A percentile compares a stretch with the other conserved stretches of the same genome.
These are phyloP conservation scores for Macrolepiota dolichaula DNA, from an alignment of 768 basidiomycete genomes.

Conservation along the genomic window DNA sequence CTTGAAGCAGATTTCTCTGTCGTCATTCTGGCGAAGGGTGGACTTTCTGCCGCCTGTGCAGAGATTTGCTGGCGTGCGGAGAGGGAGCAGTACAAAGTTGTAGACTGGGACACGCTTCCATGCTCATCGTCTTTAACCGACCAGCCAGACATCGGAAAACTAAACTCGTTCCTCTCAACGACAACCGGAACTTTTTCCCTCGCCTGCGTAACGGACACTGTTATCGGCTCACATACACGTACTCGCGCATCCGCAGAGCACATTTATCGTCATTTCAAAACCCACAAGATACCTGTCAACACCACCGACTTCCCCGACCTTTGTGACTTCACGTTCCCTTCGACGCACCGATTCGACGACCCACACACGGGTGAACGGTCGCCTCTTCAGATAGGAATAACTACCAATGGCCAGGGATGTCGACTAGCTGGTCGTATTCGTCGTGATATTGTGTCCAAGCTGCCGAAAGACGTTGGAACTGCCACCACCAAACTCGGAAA, in stretches of 20 bases:
- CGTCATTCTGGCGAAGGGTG: constrained; percentile 55
- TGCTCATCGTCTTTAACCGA: constrained; percentile 24
- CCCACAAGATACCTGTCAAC: constrained; percentile 71
- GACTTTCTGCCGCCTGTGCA: constrained; percentile 50
- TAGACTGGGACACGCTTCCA: constrained; percentile 51
- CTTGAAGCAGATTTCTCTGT: constrained; percentile 79
- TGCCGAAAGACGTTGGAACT: constrained; percentile 69
- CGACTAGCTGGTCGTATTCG: constrained; percentile 75
- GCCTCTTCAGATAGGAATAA: constrained; percentile 73
- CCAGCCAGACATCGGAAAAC: constrained; percentile 34
- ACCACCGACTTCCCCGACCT: constrained; percentile 83
- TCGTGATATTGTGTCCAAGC: constrained; percentile 73
- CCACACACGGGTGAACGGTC: constrained; percentile 39
- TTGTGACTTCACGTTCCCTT: constrained; percentile 87
- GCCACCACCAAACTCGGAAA: constrained; percentile 74
- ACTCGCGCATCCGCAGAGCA: constrained; percentile 49
- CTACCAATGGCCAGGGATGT: constrained; percentile 92
- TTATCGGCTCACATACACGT: constrained; percentile 42
- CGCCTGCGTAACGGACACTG: constrained; percentile 81
- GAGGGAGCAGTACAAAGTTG: constrained; percentile 50
- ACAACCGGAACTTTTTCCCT: constrained; percentile 34
- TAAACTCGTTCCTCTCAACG: constrained; percentile 46
- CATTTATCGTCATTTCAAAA: constrained; percentile 53
- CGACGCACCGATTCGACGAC: constrained; percentile 78
- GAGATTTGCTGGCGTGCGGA: constrained; percentile 67